A percentile compares a stretch with the other conserved stretches of the same genome.
phyloP scores from a whole-genome alignment of 192 early-diverging fungal genomes.

The Linnemannia hyalina region DNA sequence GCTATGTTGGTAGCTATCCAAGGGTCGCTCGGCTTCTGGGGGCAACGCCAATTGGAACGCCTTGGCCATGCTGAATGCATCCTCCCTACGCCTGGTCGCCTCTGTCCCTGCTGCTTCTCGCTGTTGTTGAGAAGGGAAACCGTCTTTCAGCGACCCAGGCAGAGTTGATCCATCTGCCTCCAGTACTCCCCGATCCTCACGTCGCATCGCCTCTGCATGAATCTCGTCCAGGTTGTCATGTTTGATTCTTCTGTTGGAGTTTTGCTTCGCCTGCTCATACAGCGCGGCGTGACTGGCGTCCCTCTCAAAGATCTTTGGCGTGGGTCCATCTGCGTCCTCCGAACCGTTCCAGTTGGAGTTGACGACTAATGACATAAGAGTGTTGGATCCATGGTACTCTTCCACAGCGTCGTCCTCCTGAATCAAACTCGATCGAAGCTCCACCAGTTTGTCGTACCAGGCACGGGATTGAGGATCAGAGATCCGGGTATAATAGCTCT shows the following conservation, averaged over 20 bases:
- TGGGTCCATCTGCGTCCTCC: background rate
- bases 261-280: conserved; percentile 21
- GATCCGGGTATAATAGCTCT: conserved; percentile 57
- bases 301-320: background rate
- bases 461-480: conserved; percentile 56
- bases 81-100: conserved; percentile 13
- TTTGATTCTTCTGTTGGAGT: conserved; percentile 7
- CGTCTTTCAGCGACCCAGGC: background rate
- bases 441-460: conserved; percentile 59
- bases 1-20: conserved; percentile 70
- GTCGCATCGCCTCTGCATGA: background rate
- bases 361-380: conserved; percentile 50
- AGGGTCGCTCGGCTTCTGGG: conserved; percentile 60
- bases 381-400: conserved; percentile 42
- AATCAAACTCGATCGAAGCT: conserved; percentile 54
- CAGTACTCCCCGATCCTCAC: background rate
- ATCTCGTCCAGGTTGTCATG: conserved; percentile 20
- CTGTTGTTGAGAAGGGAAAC: background rate
- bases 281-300: conserved; percentile 8
- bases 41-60: conserved; percentile 66
- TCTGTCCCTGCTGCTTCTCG: background rate
- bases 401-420: conserved; percentile 39
- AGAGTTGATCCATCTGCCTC: background rate
- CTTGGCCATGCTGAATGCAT: conserved; percentile 63
- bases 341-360: conserved; percentile 32